These are phyloP conservation scores for Glomus cerebriforme DNA, from an alignment of 192 early-diverging fungal genomes.

Conservation along the genomic window DNA sequence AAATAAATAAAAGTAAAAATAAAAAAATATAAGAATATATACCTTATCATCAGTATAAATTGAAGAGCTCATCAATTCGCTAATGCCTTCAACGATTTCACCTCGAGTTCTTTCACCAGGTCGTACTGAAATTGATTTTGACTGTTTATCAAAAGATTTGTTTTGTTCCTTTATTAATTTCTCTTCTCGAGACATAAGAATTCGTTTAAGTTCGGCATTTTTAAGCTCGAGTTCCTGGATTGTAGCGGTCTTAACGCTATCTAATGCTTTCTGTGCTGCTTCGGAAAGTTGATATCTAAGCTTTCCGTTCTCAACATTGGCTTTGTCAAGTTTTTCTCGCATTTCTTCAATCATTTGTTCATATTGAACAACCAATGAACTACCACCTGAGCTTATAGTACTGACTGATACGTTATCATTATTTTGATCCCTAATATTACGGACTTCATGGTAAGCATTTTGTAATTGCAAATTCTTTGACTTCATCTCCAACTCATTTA, in stretches of 20 bases:
- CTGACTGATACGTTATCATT: not conserved
- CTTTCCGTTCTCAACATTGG: constrained; percentile 11
- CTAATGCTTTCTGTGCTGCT: constrained; percentile 2
- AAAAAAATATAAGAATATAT: not conserved
- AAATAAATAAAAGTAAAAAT: too few relatives aligned
- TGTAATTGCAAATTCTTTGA: constrained; percentile 14
- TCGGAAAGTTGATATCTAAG: constrained; percentile 11
- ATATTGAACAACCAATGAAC: constrained; percentile 1
- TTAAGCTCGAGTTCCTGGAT: not conserved
- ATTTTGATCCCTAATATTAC: not conserved
- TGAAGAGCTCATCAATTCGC: not conserved
- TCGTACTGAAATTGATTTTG: not conserved
- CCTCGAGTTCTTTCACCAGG: constrained; percentile 1
- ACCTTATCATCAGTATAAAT: constrained; percentile 1
- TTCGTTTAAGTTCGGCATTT: not conserved
- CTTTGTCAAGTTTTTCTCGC: not conserved
- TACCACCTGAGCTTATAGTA: not conserved
- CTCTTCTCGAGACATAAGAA: not conserved
- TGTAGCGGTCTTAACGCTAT: not conserved
- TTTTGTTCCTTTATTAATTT: constrained; percentile 22
- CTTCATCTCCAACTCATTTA: constrained; percentile 14
- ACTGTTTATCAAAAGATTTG: not conserved
- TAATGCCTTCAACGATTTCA: constrained; percentile 22
- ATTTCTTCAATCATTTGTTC: constrained; percentile 12
- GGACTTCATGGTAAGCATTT: not conserved